Evolutionary conservation across 1,284 basidiomycete genomes (phyloP), one percentile per base, ranked within the genome.

Genomic region (Kalmanozyma brasiliensis): DNA sequence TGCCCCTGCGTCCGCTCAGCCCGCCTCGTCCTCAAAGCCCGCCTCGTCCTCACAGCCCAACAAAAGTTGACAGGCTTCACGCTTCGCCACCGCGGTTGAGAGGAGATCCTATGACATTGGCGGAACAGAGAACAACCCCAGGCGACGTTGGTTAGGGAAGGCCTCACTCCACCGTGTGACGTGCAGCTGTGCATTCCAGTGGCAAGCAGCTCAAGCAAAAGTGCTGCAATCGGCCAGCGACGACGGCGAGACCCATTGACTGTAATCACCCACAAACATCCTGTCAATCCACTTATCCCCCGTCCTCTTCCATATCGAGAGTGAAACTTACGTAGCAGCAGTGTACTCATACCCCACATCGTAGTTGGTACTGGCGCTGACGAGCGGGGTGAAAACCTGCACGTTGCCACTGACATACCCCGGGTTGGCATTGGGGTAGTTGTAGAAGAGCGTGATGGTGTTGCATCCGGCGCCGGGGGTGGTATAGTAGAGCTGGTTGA

Each of bases 401-500:
- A 47, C 52, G 19, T 55, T 38, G 10, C 59, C 59, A 6, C 11
- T 38, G 32, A 62, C 43, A 9, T 33, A 62, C 33, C 59, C 32
- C 7, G 59, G 47, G 26, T 55, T 55, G 42, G 59, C 52, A 33
- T 62, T 55, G 29, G 47, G 24, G 26, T 36, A 62, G 43, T 62
- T 62, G 48, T 37, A 62, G 47, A 51, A 55, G 42, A 55, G 42
- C 22, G 42, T 46, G 19, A 32, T 36, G 4, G 14, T 32, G 52
- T 51, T 55, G 38, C 59, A 62, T 3, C 59, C 59, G 2, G 42
- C 14, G 3, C 37, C 42, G 20, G 59, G 10, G 26, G 41, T 55
- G 19, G 52, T 62, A 52, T 55, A 62, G 43, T 55, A 51, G 22
- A 52, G 52, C 14, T 55, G 52, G 29, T 41, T 43, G n/a, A 55